Evolutionary conservation across 345 rosid genomes (phyloP).

Genomic region (Eucalyptus leucophloia): DNA sequence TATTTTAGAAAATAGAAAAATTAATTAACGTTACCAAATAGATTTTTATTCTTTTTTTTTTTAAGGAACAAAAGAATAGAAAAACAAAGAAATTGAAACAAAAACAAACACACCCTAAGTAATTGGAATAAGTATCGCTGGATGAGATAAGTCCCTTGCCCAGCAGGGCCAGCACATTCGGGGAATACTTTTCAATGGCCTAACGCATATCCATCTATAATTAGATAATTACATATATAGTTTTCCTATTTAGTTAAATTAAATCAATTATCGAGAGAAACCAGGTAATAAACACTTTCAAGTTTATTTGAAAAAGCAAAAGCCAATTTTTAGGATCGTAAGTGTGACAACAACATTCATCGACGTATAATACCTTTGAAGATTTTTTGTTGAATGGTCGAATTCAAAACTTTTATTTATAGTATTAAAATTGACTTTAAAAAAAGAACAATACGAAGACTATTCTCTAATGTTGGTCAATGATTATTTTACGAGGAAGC

Average conservation of each 20-base stretch:
- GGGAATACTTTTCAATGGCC: background rate
- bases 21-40: too few species aligned
- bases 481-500: background rate
- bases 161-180: background rate
- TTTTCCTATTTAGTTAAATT: background rate
- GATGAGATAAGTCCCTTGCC: background rate
- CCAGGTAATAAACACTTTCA: background rate
- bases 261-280: background rate
- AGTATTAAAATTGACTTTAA: too few species aligned
- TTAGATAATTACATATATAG: background rate
- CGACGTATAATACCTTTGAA: background rate
- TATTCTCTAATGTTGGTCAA: background rate
- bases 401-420: too few species aligned
- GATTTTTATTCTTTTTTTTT: too few species aligned
- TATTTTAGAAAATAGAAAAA: too few species aligned
- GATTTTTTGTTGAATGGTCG: background rate
- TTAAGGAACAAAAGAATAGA: too few species aligned
- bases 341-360: background rate
- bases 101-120: too few species aligned
- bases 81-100: too few species aligned
- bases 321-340: background rate
- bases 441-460: background rate
- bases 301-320: background rate
- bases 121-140: too few species aligned
- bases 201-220: too few species aligned